Base-by-base conservation (phyloP, 148 eudicot species). In the Euryodendron excelsum region DNA sequence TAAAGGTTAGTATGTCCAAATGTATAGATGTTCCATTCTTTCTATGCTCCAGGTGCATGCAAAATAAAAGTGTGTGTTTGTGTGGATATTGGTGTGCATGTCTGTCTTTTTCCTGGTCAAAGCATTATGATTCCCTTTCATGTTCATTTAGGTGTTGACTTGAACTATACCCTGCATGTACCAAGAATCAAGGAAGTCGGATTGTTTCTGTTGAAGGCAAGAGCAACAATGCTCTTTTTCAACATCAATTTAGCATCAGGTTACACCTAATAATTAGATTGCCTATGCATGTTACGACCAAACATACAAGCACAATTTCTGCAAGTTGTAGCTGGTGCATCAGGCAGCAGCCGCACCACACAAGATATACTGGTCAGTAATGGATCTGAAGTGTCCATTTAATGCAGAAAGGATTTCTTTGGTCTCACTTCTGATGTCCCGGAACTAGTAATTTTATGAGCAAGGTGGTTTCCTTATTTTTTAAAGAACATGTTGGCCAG, bases 1-100 rank as follows among this genome's bases (percentile, higher is more conserved):
- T 33, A 87, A 84, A 87, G 98, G 97, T 94, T 67, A 73, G 88
- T 74, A 36, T 61, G 48, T 52, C 1, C 25, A 41, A 81, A 28
- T 27, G 27, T 13, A 11, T 1, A 15, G 20, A 60, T 2, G 27
- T 86, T 72, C 86, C 88, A 0, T 72, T 36, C n/a, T n/a, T n/a
- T n/a, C n/a, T n/a, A n/a, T n/a, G n/a, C n/a, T n/a, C n/a, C n/a
- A n/a, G n/a, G n/a, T n/a, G n/a, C n/a, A n/a, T n/a, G n/a, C n/a
- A n/a, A n/a, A n/a, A n/a, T n/a, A n/a, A n/a, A n/a, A n/a, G n/a
- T n/a, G n/a, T n/a, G n/a, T n/a, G n/a, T n/a, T n/a, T n/a, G n/a
- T n/a, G n/a, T n/a, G n/a, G n/a, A n/a, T 2, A 3, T 39, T 41
- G 31, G 72, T 41, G 45, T 20, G 62, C 1, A 6, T 33, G 15